Base-by-base conservation (phyloP, 495 filamentous ascomycete genomes). In the Bombardia bombarda region DNA sequence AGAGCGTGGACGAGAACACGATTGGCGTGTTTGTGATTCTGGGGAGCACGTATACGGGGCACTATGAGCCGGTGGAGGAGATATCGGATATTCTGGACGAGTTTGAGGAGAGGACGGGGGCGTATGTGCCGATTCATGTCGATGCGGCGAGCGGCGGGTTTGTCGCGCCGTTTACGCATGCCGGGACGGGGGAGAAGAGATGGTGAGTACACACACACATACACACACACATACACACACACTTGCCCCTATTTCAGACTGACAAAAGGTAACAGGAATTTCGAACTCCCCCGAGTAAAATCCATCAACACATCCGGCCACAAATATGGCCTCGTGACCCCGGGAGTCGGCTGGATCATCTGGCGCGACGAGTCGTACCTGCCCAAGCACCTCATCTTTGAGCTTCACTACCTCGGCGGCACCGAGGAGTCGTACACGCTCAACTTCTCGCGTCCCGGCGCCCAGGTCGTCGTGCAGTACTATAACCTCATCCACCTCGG, bases 21-120 rank as follows among this genome's bases (percentile, higher is more conserved):
- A 87, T 87, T 49, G 84, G 84, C 4, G 62, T 88, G 3, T 88
- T 87, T 57, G 78, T 82, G 2, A 88, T 86, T 37, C 47, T 87
- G 21, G 84, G 84, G 10, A 78, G 70, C 40, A 88, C 84, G 0
- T 87, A 87, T 42, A 87, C 84, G 0, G 83, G 84, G 1, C 83
- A 87, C 46, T 87, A 77, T 46, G 83, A 88, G 62, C 84, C 83
- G 0, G 83, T 87, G 1, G 77, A 85, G 48, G 73, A 83, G 53
- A 68, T 87, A 4, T 74, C 74, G 8, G 67, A 76, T 18, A 68
- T 85, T 16, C 68, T 87, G 6, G 83, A 88, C 50, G 72, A 79
- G 41, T 83, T 71, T 30, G 65, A 88, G 56, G 58, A 69, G 30
- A 62, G 77, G 51, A 84, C 78, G 1, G 82, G 82, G 0, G 51